Base-by-base conservation (phyloP, 2,329 filamentous ascomycete genomes). In the Phialocephala subalpina region DNA sequence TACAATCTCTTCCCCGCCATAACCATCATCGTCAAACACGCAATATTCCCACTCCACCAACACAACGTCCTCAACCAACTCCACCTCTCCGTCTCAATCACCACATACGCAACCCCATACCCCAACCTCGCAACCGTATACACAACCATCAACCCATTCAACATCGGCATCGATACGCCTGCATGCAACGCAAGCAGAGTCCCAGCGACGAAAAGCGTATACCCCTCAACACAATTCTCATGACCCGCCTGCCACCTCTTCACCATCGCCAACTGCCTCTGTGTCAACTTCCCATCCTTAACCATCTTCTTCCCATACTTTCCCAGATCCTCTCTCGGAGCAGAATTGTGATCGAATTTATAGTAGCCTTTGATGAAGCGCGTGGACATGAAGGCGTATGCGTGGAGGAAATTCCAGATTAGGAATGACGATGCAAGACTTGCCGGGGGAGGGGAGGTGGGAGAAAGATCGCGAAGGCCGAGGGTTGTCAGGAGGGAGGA, bases 291-390 rank as follows among this genome's bases (percentile, higher is more conserved):
- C 3, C 80, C 80, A 2, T 80, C 78, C 6, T 71, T 73, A 18
- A 83, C 78, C 9, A 81, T 80, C 6, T 72, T 73, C 2, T 79
- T 77, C 60, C 82, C 82, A 71, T 82, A 83, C 69, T 81, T 82
- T 59, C 64, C 69, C 2, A 84, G 73, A 69, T 84, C 83, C 65
- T 82, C 76, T 25, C 82, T 78, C 0, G 83, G 83, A 45, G 77
- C 80, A 25, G 73, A 77, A 55, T 85, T 80, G 74, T 84, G 82
- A 74, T 84, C 82, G 67, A 84, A 72, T 29, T 79, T 78, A 20
- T 62, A 79, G 63, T 70, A 72, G 64, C 79, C 72, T 66, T 84
- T 84, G 20, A 79, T 73, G 7, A 75, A 75, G n/a, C 82, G 80
- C 1, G 81, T 77, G 40, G 81, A 79, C 33, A 83, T 75, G 11